phyloP scores from a whole-genome alignment of 345 rosid genomes.

The Boechera stricta region DNA sequence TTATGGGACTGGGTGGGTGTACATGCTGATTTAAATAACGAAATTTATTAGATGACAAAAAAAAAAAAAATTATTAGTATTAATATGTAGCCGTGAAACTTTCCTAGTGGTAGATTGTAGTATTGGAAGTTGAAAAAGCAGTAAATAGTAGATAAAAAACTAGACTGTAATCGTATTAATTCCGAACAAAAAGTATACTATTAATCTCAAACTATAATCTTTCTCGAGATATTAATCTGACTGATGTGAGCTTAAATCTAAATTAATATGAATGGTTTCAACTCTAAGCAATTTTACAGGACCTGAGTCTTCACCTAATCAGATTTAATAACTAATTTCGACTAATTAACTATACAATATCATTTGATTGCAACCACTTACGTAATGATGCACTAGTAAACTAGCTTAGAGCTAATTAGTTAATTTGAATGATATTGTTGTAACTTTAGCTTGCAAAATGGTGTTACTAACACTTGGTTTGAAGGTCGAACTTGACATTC shows the following conservation, averaged over 20 bases:
- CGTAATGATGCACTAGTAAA: background rate
- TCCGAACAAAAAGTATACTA: too few species aligned
- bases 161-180: too few species aligned
- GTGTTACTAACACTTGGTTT: background rate
- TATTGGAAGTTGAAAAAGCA: too few species aligned
- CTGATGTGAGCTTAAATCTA: too few species aligned
- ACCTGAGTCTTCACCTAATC: background rate
- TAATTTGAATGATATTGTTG: background rate
- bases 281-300: background rate
- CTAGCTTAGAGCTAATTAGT: background rate
- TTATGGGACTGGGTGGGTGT: background rate
- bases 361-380: constrained; percentile 6
- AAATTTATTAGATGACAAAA: too few species aligned
- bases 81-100: background rate
- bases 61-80: too few species aligned
- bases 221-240: too few species aligned
- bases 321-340: background rate
- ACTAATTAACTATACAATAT: background rate
- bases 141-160: too few species aligned
- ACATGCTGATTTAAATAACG: background rate
- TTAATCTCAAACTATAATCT: too few species aligned
- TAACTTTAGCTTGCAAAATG: background rate
- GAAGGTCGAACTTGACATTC: constrained; percentile 20
- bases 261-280: background rate
- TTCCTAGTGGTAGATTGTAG: background rate